Evolutionary conservation across 202 grass and related monocot genomes (phyloP).

Genomic region (Elaeis oleifera): DNA sequence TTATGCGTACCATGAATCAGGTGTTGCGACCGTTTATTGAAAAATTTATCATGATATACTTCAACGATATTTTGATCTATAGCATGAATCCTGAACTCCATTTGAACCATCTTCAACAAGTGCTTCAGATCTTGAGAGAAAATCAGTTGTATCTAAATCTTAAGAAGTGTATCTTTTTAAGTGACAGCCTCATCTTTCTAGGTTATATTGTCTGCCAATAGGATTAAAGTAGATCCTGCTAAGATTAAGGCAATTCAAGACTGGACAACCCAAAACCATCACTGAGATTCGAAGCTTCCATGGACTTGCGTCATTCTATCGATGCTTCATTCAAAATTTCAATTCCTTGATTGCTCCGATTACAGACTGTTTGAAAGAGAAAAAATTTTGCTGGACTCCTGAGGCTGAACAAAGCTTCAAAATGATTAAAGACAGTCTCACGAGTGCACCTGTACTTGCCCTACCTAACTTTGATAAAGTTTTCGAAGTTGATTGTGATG

Average conservation of each 20-base stretch:
- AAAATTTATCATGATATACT: background rate
- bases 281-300: constrained; percentile 8
- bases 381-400: constrained; percentile 5
- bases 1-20: background rate
- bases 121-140: background rate
- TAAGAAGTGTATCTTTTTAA: background rate
- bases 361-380: background rate
- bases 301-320: constrained; percentile 3
- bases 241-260: background rate
- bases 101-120: background rate
- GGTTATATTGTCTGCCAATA: background rate
- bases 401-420: background rate
- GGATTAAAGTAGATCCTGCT: background rate
- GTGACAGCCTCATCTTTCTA: background rate
- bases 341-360: constrained; percentile 8
- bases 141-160: background rate
- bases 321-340: constrained; percentile 8
- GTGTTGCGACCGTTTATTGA: background rate
- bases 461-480: constrained; percentile 5
- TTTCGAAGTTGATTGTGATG: background rate
- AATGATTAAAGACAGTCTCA: background rate
- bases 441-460: background rate
- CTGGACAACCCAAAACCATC: background rate
- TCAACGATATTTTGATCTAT: background rate
- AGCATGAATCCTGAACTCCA: too few relatives aligned